Base-by-base conservation (phyloP, 257 asterid species). In the Petunia secreta region DNA sequence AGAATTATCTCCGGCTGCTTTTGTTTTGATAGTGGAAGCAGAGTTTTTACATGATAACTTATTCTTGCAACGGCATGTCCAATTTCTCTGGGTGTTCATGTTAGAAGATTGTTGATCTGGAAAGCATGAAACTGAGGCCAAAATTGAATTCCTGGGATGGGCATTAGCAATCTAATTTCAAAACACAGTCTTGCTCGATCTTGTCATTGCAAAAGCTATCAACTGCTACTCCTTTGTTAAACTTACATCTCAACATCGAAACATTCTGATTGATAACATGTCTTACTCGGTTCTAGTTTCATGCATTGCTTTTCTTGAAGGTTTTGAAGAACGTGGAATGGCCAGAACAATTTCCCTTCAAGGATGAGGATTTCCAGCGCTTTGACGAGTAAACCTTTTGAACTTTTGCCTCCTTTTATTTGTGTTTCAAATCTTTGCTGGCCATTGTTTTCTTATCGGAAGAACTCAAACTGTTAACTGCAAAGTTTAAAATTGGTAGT, bases 291-390 rank as follows among this genome's bases (percentile, higher is more conserved):
- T 73, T 73, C 36, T 55, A 73, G 78, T 73, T 52, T 75, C 50
- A 38, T 71, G 76, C 37, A 1, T 64, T 78, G 38, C 50, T 63
- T 37, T 85, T 64, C 37, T 77, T 82, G 37, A 81, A 95, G 99
- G 98, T 89, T 73, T 81, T 95, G 85, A 96, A 92, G 89, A 89
- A 91, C 85, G 91, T 95, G 84, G 93, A 91, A 38, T 95, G 99
- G 98, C 98, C 99, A 8, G 90, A 89, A 85, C 91, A 93, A 63
- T 93, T 92, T 85, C 99, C 99, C 14, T 95, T 95, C 89, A 95
- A 85, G 91, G 96, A 87, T 15, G 98, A 92, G 89, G 97, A 95
- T 85, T 95, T 95, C 84, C 95, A 85, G 90, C 95, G 99, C 38
- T 95, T 84, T 86, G 99, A 95, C 75, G 99, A 92, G 99, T 95